phyloP scores from a whole-genome alignment of 768 basidiomycete genomes.

The Hericium rajendrae region DNA sequence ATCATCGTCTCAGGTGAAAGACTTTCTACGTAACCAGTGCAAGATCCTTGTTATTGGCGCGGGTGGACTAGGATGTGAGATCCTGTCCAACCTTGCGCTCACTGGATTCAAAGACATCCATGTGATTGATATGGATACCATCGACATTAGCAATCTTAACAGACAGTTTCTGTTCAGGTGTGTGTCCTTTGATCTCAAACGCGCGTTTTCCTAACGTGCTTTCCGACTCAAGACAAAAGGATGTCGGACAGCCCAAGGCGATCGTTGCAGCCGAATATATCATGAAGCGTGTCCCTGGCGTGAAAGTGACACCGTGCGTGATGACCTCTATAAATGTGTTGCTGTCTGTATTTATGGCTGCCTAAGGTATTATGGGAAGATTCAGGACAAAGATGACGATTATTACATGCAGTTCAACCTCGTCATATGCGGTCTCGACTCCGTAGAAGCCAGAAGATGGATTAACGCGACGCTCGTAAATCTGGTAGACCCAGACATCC shows the following conservation, averaged over 20 bases:
- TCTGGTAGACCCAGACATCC: conserved; percentile 86
- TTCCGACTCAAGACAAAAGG: conserved; percentile 50
- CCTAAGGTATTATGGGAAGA: conserved; percentile 86
- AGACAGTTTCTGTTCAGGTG: conserved; percentile 97
- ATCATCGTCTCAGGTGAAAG: conserved; percentile 55
- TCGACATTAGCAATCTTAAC: conserved; percentile 98
- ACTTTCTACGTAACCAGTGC: conserved; percentile 71
- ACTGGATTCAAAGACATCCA: conserved; percentile 98
- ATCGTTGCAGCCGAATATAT: conserved; percentile 91
- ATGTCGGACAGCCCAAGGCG: conserved; percentile 93
- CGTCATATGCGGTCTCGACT: conserved; percentile 95
- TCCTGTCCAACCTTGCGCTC: conserved; percentile 89
- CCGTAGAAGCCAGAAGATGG: conserved; percentile 95
- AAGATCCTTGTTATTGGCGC: conserved; percentile 98
- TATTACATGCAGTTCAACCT: conserved; percentile 97
- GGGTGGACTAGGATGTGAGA: conserved; percentile 95
- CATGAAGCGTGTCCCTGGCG: conserved; percentile 92
- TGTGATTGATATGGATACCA: conserved; percentile 99
- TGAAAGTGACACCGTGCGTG: conserved; percentile 91
- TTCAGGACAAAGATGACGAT: conserved; percentile 92
- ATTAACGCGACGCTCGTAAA: conserved; percentile 97
- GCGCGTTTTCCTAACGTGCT: conserved; percentile 1
- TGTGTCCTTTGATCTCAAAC: conserved; percentile 8
- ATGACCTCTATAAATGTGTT: conserved; percentile 7
- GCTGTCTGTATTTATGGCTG: conserved; percentile 1